phyloP scores from a whole-genome alignment of 1,139 yeast species.

The Pichia sp. region DNA sequence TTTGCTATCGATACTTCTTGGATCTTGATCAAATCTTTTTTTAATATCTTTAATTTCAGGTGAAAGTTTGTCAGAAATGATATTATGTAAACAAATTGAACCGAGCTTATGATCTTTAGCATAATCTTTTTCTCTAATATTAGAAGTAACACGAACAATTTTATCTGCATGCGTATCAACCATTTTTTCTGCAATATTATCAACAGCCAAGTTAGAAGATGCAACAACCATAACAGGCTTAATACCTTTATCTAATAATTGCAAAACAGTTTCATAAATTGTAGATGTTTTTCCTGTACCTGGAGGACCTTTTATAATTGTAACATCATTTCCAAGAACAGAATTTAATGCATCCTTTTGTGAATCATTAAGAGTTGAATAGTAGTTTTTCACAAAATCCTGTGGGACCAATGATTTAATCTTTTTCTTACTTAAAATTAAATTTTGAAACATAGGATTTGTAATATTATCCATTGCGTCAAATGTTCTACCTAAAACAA shows the following conservation, averaged over 20 bases:
- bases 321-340: conserved; percentile 57
- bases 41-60: conserved; percentile 37
- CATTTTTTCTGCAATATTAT: conserved; percentile 66
- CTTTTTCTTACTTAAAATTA: conserved; percentile 56
- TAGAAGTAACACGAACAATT: conserved; percentile 55
- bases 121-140: conserved; percentile 56
- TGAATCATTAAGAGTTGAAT: conserved; percentile 50
- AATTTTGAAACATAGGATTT: conserved; percentile 49
- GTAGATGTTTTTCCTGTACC: conserved; percentile 98
- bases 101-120: conserved; percentile 47
- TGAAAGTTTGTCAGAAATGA: conserved; percentile 46
- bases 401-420: conserved; percentile 56
- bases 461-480: conserved; percentile 55
- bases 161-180: conserved; percentile 43
- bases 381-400: conserved; percentile 37
- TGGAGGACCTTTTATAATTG: conserved; percentile 93
- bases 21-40: conserved; percentile 30
- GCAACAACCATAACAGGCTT: conserved; percentile 64
- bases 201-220: conserved; percentile 70
- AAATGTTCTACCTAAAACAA: conserved; percentile 55
- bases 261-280: conserved; percentile 64
- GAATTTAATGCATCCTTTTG: conserved; percentile 63
- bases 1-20: conserved; percentile 28
- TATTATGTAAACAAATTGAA: conserved; percentile 58
- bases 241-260: conserved; percentile 37